Conservation (phyloP, 257 asterid genomes). For the Mentha longifolia region DNA sequence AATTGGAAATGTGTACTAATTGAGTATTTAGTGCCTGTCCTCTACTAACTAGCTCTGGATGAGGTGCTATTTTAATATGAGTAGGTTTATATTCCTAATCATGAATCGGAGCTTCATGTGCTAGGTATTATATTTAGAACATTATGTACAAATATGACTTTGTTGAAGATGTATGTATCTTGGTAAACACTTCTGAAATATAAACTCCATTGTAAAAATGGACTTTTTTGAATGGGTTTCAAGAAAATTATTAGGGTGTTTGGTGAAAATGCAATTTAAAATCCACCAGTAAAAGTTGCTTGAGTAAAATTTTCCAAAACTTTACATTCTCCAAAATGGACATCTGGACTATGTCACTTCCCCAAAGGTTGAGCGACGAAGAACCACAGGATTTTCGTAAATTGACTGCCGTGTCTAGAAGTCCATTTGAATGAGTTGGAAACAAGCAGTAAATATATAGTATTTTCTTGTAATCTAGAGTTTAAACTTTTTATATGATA, state of each 20-base stretch:
- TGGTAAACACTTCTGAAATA: neutral
- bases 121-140: neutral
- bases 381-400: neutral
- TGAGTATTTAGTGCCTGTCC: neutral
- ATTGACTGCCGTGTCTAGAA: neutral
- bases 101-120: neutral
- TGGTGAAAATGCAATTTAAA: neutral
- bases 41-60: neutral
- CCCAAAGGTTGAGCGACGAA: neutral
- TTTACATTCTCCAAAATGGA: neutral
- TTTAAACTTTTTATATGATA: neutral
- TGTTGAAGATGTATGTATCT: neutral
- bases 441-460: neutral
- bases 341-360: neutral
- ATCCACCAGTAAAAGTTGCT: neutral
- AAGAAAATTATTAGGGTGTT: neutral
- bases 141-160: neutral
- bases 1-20: neutral
- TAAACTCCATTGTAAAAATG: neutral
- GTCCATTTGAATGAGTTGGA: neutral
- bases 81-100: neutral
- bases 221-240: neutral
- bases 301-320: no score
- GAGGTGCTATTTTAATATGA: neutral
- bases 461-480: neutral